Evolutionary conservation across 1,284 basidiomycete genomes (phyloP), one percentile per base, ranked within the genome.

Genomic region (Schizophyllum amplum): DNA sequence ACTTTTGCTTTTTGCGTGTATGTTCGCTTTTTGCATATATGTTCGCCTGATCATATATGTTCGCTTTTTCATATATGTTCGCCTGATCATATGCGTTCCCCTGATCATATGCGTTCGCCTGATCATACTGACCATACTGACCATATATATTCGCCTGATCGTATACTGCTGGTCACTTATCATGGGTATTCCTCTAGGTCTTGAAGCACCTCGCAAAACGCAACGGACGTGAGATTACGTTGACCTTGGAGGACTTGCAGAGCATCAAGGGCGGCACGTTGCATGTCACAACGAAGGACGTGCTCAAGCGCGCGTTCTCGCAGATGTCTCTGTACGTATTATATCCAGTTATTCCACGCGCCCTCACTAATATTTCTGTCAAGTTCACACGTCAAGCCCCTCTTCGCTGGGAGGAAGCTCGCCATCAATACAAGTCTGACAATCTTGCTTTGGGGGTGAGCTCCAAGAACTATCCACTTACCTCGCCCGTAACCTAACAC

Each of bases 361-460:
- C 25, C 55, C 17, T 51, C 26, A 48, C 25, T 53, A 46, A 25
- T 20, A 11, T 20, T 55, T 21, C 23, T 57, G 23, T 55, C 22
- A 52, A 78, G 76, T 4, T 77, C 74, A 22, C 77, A 81, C 58
- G 62, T 82, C 57, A 73, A 68, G 53, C 76, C 80, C 2, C 70
- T 85, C 23, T 85, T 85, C 62, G 69, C 74, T 2, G 79, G 75
- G 7, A 70, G 65, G 52, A 75, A 75, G 50, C 70, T 85, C 54
- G 76, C 75, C 0, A 67, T 73, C 58, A 83, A 82, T 59, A 83
- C 80, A 11, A 65, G 69, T 0, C 66, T 84, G 33, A 80, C 79
- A 53, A 79, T 82, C 57, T 54, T 76, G 21, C 73, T 81, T 47
- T 86, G 82, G 77, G 79, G 76, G 74, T 75, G 58, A 17, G 68